Conservation (phyloP, 208 protist genomes). For the Crithidia bombi region DNA sequence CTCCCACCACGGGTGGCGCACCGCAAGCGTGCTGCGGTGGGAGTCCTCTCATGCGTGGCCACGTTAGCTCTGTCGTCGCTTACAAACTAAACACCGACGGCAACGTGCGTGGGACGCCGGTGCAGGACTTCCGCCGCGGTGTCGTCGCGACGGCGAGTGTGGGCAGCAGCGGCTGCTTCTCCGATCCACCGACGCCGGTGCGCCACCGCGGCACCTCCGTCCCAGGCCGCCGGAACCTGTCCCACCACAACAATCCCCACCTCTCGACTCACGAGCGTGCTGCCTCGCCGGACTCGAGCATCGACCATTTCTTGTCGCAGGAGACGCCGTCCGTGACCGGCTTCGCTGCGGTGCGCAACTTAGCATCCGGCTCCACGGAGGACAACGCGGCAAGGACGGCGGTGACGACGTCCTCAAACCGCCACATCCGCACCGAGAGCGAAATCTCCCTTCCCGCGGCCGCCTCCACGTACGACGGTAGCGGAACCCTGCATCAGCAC, state of each 20-base stretch:
- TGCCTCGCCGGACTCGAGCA: conserved; percentile 26
- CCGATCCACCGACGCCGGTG: conserved; percentile 15
- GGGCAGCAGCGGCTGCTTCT: conserved; percentile 26
- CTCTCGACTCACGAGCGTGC: conserved; percentile 5
- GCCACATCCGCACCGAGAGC: conserved; percentile 20
- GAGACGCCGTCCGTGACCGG: background rate
- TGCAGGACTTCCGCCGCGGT: conserved; percentile 24
- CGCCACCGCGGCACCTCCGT: conserved; percentile 11
- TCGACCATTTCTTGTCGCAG: conserved; percentile 25
- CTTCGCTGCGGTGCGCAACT: background rate
- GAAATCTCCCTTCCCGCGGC: conserved; percentile 26
- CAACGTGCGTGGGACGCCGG: conserved; percentile 11
- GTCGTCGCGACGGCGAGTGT: background rate
- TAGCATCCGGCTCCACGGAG: conserved; percentile 3
- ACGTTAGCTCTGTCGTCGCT: conserved; percentile 30
- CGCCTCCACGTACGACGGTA: conserved; percentile 30
- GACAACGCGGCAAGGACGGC: conserved; percentile 6
- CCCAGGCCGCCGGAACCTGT: background rate
- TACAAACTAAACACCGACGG: conserved; percentile 30
- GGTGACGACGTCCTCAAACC: background rate
- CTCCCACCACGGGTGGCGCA: background rate
- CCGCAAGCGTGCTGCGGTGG: background rate
- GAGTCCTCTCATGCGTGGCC: conserved; percentile 27
- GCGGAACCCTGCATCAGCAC: conserved; percentile 28
- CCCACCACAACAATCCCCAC: background rate